These are phyloP conservation scores for Cenococcum geophilum DNA, from an alignment of 495 filamentous ascomycete genomes.

Conservation along the genomic window DNA sequence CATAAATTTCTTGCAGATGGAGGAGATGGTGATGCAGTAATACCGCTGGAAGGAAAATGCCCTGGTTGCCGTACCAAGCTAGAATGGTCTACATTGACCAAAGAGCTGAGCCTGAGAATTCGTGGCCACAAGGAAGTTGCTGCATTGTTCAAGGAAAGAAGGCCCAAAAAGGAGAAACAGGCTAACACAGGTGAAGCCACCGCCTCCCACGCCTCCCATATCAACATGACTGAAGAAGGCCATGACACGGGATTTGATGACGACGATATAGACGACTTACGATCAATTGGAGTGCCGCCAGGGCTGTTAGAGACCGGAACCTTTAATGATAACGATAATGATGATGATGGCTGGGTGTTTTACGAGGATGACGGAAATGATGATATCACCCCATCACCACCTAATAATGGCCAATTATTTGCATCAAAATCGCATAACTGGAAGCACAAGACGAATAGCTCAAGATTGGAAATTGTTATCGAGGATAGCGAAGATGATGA, in stretches of 20 bases:
- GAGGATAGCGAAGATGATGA: constrained; percentile 60
- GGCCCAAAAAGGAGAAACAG: constrained; percentile 31
- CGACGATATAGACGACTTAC: neutral
- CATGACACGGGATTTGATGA: constrained; percentile 15
- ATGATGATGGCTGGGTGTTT: constrained; percentile 8
- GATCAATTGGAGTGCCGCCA: constrained; percentile 3
- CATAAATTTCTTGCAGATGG: constrained; percentile 50
- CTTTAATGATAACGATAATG: constrained; percentile 5
- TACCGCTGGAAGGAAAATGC: constrained; percentile 68
- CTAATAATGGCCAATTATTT: neutral
- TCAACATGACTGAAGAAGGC: constrained; percentile 11
- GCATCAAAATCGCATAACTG: constrained; percentile 8
- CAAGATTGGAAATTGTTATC: constrained; percentile 44
- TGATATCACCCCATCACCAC: neutral
- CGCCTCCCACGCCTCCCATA: neutral
- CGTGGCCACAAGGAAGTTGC: constrained; percentile 61
- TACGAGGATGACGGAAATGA: constrained; percentile 5
- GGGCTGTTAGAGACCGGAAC: neutral
- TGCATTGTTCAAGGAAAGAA: constrained; percentile 54
- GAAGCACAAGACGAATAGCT: constrained; percentile 24
- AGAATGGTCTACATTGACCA: constrained; percentile 72
- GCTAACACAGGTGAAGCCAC: constrained; percentile 8
- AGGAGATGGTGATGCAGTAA: constrained; percentile 43
- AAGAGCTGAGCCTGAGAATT: constrained; percentile 66
- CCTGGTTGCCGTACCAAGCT: constrained; percentile 59